Evolutionary conservation across 2,329 filamentous ascomycete genomes (phyloP).

Genomic region (Cladophialophora carrionii): DNA sequence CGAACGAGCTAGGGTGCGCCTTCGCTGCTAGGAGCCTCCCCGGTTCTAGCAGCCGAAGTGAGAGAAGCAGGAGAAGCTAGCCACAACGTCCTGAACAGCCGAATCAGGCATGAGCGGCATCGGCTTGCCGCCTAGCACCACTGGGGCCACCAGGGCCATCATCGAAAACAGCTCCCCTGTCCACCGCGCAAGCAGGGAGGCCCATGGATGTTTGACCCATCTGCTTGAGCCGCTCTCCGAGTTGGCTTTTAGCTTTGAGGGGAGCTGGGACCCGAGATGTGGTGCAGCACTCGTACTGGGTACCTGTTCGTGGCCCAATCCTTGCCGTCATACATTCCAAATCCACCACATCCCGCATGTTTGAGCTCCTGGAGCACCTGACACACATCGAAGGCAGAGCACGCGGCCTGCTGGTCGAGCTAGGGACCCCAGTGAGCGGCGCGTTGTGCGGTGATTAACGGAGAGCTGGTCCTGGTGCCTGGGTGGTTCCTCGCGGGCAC

Average conservation of each 20-base stretch:
- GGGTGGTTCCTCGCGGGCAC: too few relatives aligned
- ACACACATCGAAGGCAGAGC: background rate
- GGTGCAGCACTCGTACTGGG: background rate
- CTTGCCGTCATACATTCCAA: background rate
- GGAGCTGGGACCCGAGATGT: slow-evolving; percentile 9
- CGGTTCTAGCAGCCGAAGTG: slow-evolving; percentile 36
- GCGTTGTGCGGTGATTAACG: slow-evolving; percentile 1
- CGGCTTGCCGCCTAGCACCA: slow-evolving; percentile 19
- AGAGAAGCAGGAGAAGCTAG: slow-evolving; percentile 35
- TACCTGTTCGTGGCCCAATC: slow-evolving; percentile 4
- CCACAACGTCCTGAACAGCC: slow-evolving; percentile 33
- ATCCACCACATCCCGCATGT: background rate
- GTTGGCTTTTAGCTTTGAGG: slow-evolving; percentile 4
- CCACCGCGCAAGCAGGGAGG: slow-evolving; percentile 7
- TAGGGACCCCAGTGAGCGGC: background rate
- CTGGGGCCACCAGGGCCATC: slow-evolving; percentile 17
- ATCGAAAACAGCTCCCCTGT: slow-evolving; percentile 32
- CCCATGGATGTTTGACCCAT: slow-evolving; percentile 20
- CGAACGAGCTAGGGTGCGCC: slow-evolving; percentile 21
- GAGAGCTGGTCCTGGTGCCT: background rate
- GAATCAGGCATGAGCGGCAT: slow-evolving; percentile 32
- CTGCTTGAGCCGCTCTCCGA: slow-evolving; percentile 11
- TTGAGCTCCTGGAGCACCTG: slow-evolving; percentile 1
- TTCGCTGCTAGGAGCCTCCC: slow-evolving; percentile 21
- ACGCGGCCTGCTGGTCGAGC: background rate